A percentile compares a stretch with the other conserved stretches of the same genome.
phyloP scores from a whole-genome alignment of 805 yeast genomes.

The Trichomonascus vanleenenianus region DNA sequence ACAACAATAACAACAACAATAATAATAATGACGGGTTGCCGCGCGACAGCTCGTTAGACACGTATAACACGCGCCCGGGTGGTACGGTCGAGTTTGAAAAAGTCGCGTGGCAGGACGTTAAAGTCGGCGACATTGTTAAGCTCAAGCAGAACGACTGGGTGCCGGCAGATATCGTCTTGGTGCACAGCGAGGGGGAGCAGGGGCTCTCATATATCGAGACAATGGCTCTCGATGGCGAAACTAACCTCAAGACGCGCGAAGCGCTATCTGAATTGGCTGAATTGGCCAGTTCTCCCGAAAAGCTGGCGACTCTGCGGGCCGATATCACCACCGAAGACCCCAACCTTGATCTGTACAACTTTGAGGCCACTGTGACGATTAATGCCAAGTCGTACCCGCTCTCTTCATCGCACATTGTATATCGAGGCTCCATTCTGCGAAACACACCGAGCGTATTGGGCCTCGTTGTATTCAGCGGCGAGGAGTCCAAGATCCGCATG shows the following conservation, averaged over 20 bases:
- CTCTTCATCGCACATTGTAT: constrained; percentile 74
- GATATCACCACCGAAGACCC: constrained; percentile 79
- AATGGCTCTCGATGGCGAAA: constrained; percentile 97
- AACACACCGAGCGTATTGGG: constrained; percentile 75
- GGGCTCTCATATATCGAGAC: constrained; percentile 81
- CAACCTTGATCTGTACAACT: constrained; percentile 81
- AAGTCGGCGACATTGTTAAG: constrained; percentile 80
- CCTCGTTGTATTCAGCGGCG: constrained; percentile 86
- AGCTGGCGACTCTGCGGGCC: constrained; percentile 35
- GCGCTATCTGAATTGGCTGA: constrained; percentile 61
- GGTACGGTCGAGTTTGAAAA: constrained; percentile 26
- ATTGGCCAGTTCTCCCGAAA: constrained; percentile 40
- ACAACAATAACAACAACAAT: too few relatives aligned
- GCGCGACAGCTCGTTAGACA: not conserved
- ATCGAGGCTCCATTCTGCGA: constrained; percentile 84
- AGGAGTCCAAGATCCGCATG: constrained; percentile 92
- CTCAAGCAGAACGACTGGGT: constrained; percentile 80
- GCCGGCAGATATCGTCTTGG: constrained; percentile 80
- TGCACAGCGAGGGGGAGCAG: constrained; percentile 51
- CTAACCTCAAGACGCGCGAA: constrained; percentile 69
- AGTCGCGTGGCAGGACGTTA: constrained; percentile 62
- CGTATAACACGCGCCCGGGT: not conserved
- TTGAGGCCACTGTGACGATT: constrained; percentile 55
- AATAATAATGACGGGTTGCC: not conserved
- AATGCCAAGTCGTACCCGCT: constrained; percentile 46